Base-by-base conservation (phyloP, 169 alveolate genomes). In the Amoebophrya sp. region DNA sequence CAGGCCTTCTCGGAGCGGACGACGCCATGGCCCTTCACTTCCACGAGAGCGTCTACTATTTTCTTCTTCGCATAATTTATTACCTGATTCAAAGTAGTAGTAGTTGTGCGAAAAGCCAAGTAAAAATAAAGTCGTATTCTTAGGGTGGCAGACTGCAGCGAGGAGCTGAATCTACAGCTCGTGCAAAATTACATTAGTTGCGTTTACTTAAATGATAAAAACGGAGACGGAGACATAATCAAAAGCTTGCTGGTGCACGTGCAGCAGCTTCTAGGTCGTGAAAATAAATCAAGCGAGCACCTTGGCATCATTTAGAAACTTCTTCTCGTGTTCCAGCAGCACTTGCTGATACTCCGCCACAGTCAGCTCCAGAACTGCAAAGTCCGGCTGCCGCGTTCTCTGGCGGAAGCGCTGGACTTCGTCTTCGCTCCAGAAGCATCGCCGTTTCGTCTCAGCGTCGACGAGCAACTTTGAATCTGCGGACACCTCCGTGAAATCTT, bases 1-100 rank as follows among this genome's bases (percentile, higher is more conserved):
- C 83, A 66, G 32, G 83, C 83, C 35, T 66, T 66, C 32, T 66
- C 83, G 39, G 83, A 66, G 35, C 83, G 83, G 83, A 66, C 35
- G 39, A 66, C 83, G 83, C 83, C 83, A n/a, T 25, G 18, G 12
- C 83, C 83, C 83, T 66, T 66, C 35, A 66, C 83, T 25, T 66
- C 83, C 32, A 66, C 83, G 2, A 66, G 32, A 0, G 83, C 83
- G 35, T 66, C 83, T 0, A 66, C 35, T 2, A 66, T 66, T 25
- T 66, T 66, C 83, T 66, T 66, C 83, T 66, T 66, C 32, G 83
- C 83, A 25, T 66, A 66, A 25, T 66, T 66, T 2, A 66, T 66
- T 7, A 66, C 32, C 83, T 41, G 54, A 41, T n/a, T n/a, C n/a
- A n/a, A n/a, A n/a, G n/a, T n/a, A n/a, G n/a, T n/a, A n/a, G n/a